Base-by-base conservation (phyloP, 139 green algal genomes). In the Chlamydomonas sphaeroides region DNA sequence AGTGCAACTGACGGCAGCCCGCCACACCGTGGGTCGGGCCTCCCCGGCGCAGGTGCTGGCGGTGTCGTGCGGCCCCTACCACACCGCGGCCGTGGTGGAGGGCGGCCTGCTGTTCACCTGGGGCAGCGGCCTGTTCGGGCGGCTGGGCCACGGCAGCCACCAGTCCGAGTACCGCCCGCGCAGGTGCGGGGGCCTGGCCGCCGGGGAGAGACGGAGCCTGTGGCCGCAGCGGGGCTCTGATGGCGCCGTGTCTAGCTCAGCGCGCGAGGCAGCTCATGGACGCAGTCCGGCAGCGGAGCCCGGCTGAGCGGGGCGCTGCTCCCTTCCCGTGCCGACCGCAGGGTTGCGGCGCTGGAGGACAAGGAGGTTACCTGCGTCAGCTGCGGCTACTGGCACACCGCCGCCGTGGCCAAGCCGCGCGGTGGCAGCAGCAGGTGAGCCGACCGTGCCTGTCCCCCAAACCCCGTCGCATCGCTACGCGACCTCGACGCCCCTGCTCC, bases 301-400 rank as follows among this genome's bases (percentile, higher is more conserved):
- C n/a, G n/a, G n/a, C n/a, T n/a, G n/a, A n/a, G n/a, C n/a, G n/a
- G n/a, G n/a, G n/a, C n/a, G n/a, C n/a, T n/a, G n/a, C n/a, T n/a
- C n/a, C n/a, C n/a, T n/a, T n/a, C n/a, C n/a, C 53, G 45, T 70
- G 68, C 17, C 69, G 38, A 15, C 30, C 72, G 51, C 28, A 78
- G 79, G 38, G 88, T 95, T 65, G 42, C 89, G 32, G 86, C 88
- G 0, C 77, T 96, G 30, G 69, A 83, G 36, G 85, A 79, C 23
- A 28, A 80, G 36, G 76, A 68, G 10, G 92, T 97, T 0, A 59
- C 91, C 0, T 53, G 73, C 38, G 96, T 95, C 0, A 89, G 92
- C 42, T 99, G 96, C 78, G 97, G 97, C 25, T 93, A 93, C 65
- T 99, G 94, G 93, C 97, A 99, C 89, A 98, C 93, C 23, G 96